Conservation (phyloP, 2,329 filamentous ascomycete species). For the Penicillium fuscoglaucum region DNA sequence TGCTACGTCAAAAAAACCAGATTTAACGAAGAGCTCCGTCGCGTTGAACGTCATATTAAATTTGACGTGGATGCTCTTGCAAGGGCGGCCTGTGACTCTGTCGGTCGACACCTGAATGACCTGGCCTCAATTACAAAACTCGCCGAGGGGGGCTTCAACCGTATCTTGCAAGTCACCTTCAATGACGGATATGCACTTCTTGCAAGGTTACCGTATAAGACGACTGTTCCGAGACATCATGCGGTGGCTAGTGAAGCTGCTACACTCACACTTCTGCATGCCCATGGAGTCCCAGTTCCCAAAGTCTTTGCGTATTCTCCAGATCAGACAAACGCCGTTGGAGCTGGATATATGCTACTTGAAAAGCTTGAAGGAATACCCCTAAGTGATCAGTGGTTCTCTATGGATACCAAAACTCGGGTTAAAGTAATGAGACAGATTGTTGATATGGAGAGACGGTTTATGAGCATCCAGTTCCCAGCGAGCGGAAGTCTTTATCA, state of each 20-base stretch:
- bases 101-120: conserved; percentile 1
- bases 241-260: conserved; percentile 42
- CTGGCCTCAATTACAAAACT: conserved; percentile 30
- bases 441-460: conserved; percentile 23
- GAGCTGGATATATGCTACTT: conserved; percentile 43
- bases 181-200: conserved; percentile 33
- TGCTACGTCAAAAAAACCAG: not conserved
- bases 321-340: conserved; percentile 36
- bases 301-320: conserved; percentile 38
- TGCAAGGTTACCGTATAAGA: conserved; percentile 37
- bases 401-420: conserved; percentile 24
- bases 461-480: conserved; percentile 27
- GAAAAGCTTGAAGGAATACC: conserved; percentile 35
- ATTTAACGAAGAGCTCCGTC: conserved; percentile 16
- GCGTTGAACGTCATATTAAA: conserved; percentile 8
- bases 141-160: conserved; percentile 42
- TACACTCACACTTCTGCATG: conserved; percentile 37
- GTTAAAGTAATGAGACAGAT: conserved; percentile 28
- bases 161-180: conserved; percentile 35
- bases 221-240: conserved; percentile 31
- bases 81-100: conserved; percentile 6
- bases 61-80: conserved; percentile 13
- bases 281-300: conserved; percentile 39
- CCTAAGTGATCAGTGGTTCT: conserved; percentile 37
- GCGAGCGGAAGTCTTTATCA: conserved; percentile 34